Conservation (phyloP, 2,329 filamentous ascomycete species). For the Sphaerulina musiva region DNA sequence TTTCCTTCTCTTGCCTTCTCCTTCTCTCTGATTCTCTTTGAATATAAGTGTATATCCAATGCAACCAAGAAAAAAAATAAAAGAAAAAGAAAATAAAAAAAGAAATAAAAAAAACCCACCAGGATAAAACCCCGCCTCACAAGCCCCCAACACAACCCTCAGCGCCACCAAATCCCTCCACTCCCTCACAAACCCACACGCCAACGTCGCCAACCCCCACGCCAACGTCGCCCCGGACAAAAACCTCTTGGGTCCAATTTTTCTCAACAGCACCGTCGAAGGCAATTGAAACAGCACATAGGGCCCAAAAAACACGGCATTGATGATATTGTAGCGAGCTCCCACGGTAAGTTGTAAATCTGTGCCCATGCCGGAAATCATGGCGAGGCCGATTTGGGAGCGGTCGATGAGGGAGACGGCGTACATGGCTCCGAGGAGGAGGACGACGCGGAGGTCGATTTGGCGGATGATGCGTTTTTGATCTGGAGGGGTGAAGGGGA, state of each 20-base stretch:
- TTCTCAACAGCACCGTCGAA: conserved; percentile 29
- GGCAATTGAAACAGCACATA: conserved; percentile 38
- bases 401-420: conserved; percentile 7
- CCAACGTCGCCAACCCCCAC: conserved; percentile 3
- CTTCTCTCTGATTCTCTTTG: too few species aligned
- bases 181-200: conserved; percentile 25
- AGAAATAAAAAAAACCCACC: conserved; percentile 40
- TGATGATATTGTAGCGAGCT: conserved; percentile 29
- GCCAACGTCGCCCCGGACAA: conserved; percentile 15
- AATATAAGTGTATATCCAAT: too few species aligned
- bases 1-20: too few species aligned
- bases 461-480: conserved; percentile 8
- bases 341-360: conserved; percentile 15
- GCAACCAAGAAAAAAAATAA: too few species aligned
- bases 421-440: conserved; percentile 8
- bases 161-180: conserved; percentile 25
- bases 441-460: conserved; percentile 9
- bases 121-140: conserved; percentile 24
- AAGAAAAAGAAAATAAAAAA: conserved; percentile 29
- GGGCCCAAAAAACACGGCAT: conserved; percentile 35
- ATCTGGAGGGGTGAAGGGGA: not conserved
- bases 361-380: conserved; percentile 23
- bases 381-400: conserved; percentile 26
- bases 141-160: conserved; percentile 25
- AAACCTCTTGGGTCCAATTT: conserved; percentile 25